Base-by-base conservation (phyloP, 331 rosid genomes). In the Saraca asoca region DNA sequence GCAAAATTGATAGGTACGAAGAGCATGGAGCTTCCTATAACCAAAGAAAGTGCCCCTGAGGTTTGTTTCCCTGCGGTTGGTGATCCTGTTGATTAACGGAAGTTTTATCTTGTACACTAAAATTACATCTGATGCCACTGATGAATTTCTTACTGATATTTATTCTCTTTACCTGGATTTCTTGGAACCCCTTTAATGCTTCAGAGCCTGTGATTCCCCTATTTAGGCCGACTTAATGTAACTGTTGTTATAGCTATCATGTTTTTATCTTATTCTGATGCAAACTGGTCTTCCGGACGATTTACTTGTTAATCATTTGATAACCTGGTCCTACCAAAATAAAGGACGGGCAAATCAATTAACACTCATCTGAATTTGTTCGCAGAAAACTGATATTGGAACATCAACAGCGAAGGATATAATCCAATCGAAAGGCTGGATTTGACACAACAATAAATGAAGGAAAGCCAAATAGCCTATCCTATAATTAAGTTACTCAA, bases 1-100 rank as follows among this genome's bases (percentile, higher is more conserved):
- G 43, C 58, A 59, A 17, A 5, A 70, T 57, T 57, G 64, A 70
- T 78, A 94, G 99, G 95, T 94, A 86, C 17, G 99, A 94, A 78
- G 99, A 94, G 83, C 99, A 94, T 68, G 99, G 99, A 41, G 97
- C 99, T 78, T 86, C 99, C 12, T 94, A 88, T 64, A 77, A 90
- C 66, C 99, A 90, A 69, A 85, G 99, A 85, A 94, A 90, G 69
- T 94, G 97, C 83, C 96, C 99, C 18, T 94, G 75, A n/a, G 69
- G 66, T 74, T 59, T 62, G 64, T 73, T 37, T 37, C 58, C 19
- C 51, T 51, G 56, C 64, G 52, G n/a, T 18, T 17, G 60, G 15
- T 42, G 18, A 55, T 58, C 68, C 12, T 13, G 60, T 18, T 52
- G 76, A 63, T 15, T 59, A 53, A 15, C 38, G 52, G 51, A 63